phyloP scores from a whole-genome alignment of 805 yeast genomes.

The Yamadazyma philogaea region DNA sequence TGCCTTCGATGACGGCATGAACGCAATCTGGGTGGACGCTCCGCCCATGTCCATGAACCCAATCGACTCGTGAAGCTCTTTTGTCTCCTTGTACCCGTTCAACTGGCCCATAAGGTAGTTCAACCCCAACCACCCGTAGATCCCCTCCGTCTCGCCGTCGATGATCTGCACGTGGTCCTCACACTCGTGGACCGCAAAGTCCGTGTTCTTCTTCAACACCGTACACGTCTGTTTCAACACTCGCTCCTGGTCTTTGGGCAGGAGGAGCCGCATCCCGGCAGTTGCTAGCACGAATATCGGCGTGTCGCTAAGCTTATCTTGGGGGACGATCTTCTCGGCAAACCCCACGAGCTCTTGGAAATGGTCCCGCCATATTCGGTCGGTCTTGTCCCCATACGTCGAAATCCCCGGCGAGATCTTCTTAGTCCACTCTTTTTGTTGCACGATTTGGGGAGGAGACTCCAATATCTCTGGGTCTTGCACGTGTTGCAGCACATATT shows the following conservation, averaged over 20 bases:
- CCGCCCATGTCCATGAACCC: slow-evolving; percentile 99
- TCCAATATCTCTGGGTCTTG: slow-evolving; percentile 33
- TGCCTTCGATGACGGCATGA: slow-evolving; percentile 67
- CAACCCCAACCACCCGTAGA: slow-evolving; percentile 92
- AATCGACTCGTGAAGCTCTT: slow-evolving; percentile 51
- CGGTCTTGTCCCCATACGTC: slow-evolving; percentile 49
- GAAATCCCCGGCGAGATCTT: slow-evolving; percentile 88
- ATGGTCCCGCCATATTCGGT: slow-evolving; percentile 68
- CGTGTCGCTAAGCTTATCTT: slow-evolving; percentile 55
- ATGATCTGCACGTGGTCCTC: slow-evolving; percentile 74
- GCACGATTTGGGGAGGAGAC: slow-evolving; percentile 67
- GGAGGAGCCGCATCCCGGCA: slow-evolving; percentile 90
- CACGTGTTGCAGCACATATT: slow-evolving; percentile 14
- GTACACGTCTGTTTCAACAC: slow-evolving; percentile 63
- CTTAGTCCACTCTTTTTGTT: slow-evolving; percentile 63
- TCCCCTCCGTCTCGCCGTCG: slow-evolving; percentile 92
- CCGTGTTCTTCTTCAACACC: slow-evolving; percentile 49
- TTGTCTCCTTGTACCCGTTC: slow-evolving; percentile 41
- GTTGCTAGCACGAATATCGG: slow-evolving; percentile 93
- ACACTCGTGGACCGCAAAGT: slow-evolving; percentile 60
- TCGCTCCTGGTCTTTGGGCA: slow-evolving; percentile 47
- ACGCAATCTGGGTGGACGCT: slow-evolving; percentile 94
- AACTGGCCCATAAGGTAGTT: slow-evolving; percentile 76
- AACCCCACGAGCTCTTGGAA: slow-evolving; percentile 59
- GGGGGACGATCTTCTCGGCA: slow-evolving; percentile 72